Evolutionary conservation across 768 basidiomycete species (phyloP), one percentile per base, ranked within the genome.

Genomic region (Termitomyces titanicus): DNA sequence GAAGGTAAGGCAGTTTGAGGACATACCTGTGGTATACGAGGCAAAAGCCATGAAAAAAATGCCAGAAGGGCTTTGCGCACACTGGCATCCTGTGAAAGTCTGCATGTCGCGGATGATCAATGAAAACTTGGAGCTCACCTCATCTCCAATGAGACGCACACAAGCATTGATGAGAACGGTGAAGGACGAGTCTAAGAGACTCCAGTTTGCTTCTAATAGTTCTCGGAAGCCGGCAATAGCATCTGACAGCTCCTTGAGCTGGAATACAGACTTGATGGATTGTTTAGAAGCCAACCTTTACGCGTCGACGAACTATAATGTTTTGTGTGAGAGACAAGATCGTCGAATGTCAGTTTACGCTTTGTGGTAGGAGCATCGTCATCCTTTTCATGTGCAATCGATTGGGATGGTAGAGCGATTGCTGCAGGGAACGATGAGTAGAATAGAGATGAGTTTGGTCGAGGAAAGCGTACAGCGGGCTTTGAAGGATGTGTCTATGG

Each of bases 401-500:
- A 88, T 72, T 98, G 96, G 1, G 81, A 80, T 0, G 95, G 96
- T 29, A 98, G 78, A 22, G 86, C 88, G 68, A 98, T 96, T 22
- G 92, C 95, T 98, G 43, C 18, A 64, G 37, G 49, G 40, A 25
- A 48, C 18, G 27, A 12, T 35, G 20, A 25, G 31, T 12, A 18
- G n/a, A 17, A 45, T 27, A 52, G 44, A 50, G 35, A 18, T 27
- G 29, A 18, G 47, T 18, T 33, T 17, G 20, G 22, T 27, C 29
- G 29, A 49, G 33, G n/a, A 43, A 37, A 47, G 76, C 89, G 63
- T 65, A 97, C 96, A 92, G 56, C 92, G 84, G 31, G 93, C 86
- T 68, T 95, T 94, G 81, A 96, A 98, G 1, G 95, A 94, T 1
- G 96, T 98, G 71, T 98, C 92, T 61, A 98, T 83, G 5, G 84